Conservation (phyloP, 305 asterid genomes). For the Salvia sclarea region DNA sequence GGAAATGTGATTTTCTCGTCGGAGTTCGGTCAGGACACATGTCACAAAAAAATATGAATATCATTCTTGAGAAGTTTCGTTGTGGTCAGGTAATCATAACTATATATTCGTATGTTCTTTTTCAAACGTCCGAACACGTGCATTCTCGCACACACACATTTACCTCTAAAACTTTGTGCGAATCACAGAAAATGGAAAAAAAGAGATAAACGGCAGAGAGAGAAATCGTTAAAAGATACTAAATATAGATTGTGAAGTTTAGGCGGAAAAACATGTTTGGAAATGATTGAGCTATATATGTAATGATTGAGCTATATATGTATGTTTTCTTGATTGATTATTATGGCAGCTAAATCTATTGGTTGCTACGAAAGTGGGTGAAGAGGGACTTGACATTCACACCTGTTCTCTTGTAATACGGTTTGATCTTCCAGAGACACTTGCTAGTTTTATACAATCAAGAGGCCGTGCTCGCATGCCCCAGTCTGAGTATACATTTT, state of each 20-base stretch:
- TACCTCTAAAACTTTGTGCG: too few species aligned
- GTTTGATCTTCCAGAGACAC: conserved; percentile 98
- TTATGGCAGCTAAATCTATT: conserved; percentile 82
- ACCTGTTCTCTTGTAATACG: conserved; percentile 98
- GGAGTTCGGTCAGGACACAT: conserved; percentile 82
- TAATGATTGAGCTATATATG: too few species aligned
- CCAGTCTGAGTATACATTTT: conserved; percentile 86
- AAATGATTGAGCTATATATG: too few species aligned
- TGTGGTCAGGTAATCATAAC: conserved; percentile 82
- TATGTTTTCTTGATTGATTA: conserved; percentile 16
- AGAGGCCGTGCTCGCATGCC: conserved; percentile 99
- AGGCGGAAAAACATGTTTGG: too few species aligned
- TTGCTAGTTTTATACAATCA: conserved; percentile 97
- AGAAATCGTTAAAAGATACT: too few species aligned
- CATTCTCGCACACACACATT: too few species aligned
- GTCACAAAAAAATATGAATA: conserved; percentile 64
- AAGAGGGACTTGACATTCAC: conserved; percentile 99
- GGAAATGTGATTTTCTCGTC: conserved; percentile 86
- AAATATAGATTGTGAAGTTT: too few species aligned
- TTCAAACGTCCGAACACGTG: too few species aligned
- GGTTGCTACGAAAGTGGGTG: conserved; percentile 99
- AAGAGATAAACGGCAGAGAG: too few species aligned
- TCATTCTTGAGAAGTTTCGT: conserved; percentile 80
- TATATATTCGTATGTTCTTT: too few species aligned
- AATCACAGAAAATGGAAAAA: too few species aligned